Percentiles rank a stretch among this genome's conserved stretches.
These are phyloP conservation scores for Fusarium guadeloupense DNA, from an alignment of 2,329 filamentous ascomycete genomes.

Conservation along the genomic window DNA sequence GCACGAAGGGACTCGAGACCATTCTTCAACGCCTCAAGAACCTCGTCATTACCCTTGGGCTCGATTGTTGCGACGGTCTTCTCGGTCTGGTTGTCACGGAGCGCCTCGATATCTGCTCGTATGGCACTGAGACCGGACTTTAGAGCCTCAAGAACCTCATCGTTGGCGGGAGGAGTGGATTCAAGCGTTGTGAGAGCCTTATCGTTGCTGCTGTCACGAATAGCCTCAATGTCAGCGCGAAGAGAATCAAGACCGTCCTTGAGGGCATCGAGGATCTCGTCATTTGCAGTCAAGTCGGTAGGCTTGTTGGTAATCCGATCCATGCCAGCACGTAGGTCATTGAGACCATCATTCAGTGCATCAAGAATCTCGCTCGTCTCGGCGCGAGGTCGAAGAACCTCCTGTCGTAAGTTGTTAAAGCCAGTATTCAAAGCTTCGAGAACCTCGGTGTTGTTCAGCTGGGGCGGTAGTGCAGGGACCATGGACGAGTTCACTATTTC, in stretches of 20 bases:
- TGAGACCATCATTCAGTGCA: slow-evolving; percentile 87
- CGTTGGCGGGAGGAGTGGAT: slow-evolving; percentile 68
- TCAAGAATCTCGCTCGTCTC: slow-evolving; percentile 91
- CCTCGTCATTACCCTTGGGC: slow-evolving; percentile 77
- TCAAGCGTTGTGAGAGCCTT: slow-evolving; percentile 57
- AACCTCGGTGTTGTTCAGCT: slow-evolving; percentile 68
- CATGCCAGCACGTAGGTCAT: slow-evolving; percentile 78
- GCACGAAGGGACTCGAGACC: slow-evolving; percentile 36
- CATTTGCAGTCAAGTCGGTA: slow-evolving; percentile 81
- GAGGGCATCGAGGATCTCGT: slow-evolving; percentile 89
- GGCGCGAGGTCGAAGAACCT: slow-evolving; percentile 72
- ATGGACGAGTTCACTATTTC: slow-evolving; percentile 78
- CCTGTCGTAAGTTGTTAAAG: slow-evolving; percentile 77
- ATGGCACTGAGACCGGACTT: slow-evolving; percentile 82
- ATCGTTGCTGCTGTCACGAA: slow-evolving; percentile 68
- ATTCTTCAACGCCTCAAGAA: slow-evolving; percentile 70
- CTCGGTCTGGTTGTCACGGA: slow-evolving; percentile 66
- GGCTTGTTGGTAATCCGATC: slow-evolving; percentile 82
- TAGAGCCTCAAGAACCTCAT: slow-evolving; percentile 88
- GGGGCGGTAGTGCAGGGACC: slow-evolving; percentile 61
- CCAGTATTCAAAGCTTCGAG: slow-evolving; percentile 76
- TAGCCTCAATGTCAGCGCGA: slow-evolving; percentile 78
- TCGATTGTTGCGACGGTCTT: slow-evolving; percentile 52
- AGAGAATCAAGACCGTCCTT: slow-evolving; percentile 82
- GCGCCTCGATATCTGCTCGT: slow-evolving; percentile 78